A percentile compares a stretch with the other conserved stretches of the same genome.
These are phyloP conservation scores for Durusdinium trenchii DNA, from an alignment of 73 alveolate species.

Conservation along the genomic window DNA sequence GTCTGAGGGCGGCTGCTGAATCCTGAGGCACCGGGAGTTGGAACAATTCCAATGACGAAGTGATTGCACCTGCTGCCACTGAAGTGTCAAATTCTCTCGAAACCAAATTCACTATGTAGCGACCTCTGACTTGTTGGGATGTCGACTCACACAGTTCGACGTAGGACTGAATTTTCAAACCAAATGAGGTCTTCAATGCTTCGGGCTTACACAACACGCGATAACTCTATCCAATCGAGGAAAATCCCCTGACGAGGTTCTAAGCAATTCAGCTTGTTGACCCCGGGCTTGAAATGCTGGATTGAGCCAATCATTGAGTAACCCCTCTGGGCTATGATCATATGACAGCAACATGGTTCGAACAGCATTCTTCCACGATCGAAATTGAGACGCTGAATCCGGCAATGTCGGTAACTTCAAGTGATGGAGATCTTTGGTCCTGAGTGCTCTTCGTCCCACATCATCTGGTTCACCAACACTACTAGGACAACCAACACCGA, in stretches of 20 bases:
- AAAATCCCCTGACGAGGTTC: background rate
- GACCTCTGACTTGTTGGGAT: background rate
- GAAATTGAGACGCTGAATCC: background rate
- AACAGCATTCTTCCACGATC: background rate
- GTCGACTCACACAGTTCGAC: background rate
- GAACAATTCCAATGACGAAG: background rate
- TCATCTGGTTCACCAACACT: background rate
- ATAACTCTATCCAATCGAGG: slow-evolving; percentile 25
- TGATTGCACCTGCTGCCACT: background rate
- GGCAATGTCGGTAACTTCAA: background rate
- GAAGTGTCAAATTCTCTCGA: slow-evolving; percentile 24
- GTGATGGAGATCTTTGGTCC: background rate
- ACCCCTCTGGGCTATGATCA: slow-evolving; percentile 7
- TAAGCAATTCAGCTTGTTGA: background rate
- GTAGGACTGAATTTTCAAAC: background rate
- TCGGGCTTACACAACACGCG: slow-evolving; percentile 8
- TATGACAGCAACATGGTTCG: background rate
- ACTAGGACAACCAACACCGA: background rate
- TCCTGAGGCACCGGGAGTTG: background rate
- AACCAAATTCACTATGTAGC: background rate
- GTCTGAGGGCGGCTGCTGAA: background rate
- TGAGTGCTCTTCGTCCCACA: background rate
- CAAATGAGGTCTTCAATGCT: slow-evolving; percentile 2
- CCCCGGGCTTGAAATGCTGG: background rate
- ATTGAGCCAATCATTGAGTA: background rate